Base-by-base conservation (phyloP, 169 alveolate genomes). In the Plasmodium vinckei region DNA sequence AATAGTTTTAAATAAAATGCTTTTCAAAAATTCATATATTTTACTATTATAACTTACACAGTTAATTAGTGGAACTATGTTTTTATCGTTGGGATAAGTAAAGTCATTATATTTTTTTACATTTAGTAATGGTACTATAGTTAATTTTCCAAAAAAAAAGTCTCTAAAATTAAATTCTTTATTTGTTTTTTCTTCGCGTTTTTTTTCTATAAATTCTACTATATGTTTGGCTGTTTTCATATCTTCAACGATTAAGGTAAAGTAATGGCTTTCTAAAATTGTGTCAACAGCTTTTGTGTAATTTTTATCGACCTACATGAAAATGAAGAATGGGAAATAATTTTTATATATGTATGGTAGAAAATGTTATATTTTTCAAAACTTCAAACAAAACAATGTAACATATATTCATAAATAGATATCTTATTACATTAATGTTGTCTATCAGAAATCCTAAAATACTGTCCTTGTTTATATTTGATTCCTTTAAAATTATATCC, bases 161-260 rank as follows among this genome's bases (percentile, higher is more conserved):
- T 79, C 89, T 27, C 60, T 79, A 51, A 79, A 79, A 44, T 79
- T 61, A 27, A 79, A 79, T 67, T 79, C 89, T 19, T 79, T 79
- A 21, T 53, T 79, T 79, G 51, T 79, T 79, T 67, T 79, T 79
- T 79, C 82, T 23, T 79, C 89, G 17, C 63, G 39, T 68, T 53
- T 79, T 44, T 79, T 79, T 79, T 79, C 89, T 65, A 79, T 79
- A 79, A 79, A 79, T 54, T 79, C 89, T 12, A 79, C 79, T 64
- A 79, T 79, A 21, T 79, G 33, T 79, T 79, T 79, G 1, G 89
- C 89, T 56, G 89, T 79, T 25, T 79, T 25, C 89, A 79, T 79
- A 71, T 79, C 89, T 44, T 79, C 67, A 13, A 79, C 89, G 46
- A 79, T 79, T 56, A 79, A 60, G 9, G 89, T 79, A 47, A 79